These are phyloP conservation scores for Fusarium austroafricanum DNA, from an alignment of 2,329 filamentous ascomycete genomes.

Conservation along the genomic window DNA sequence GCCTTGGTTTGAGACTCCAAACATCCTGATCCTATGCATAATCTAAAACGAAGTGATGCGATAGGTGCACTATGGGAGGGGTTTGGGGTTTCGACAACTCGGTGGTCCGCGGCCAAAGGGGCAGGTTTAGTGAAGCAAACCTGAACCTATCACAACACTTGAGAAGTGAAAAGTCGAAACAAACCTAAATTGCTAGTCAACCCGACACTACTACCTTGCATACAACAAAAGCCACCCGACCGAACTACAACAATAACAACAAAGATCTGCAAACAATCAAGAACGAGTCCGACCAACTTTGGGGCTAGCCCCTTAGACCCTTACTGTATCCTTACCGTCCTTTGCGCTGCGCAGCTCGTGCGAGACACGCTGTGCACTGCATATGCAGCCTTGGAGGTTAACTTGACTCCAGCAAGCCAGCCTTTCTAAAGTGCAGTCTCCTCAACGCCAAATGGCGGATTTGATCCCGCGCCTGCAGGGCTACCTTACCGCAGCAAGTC, in stretches of 20 bases:
- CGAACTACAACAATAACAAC: background rate
- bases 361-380: slow-evolving; percentile 5
- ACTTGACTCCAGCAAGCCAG: background rate
- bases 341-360: slow-evolving; percentile 4
- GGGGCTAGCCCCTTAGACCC: slow-evolving; percentile 8
- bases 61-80: slow-evolving; percentile 11
- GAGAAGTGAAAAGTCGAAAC: slow-evolving; percentile 21
- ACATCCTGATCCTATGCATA: slow-evolving; percentile 21
- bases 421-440: background rate
- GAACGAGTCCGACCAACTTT: background rate
- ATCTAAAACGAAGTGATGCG: slow-evolving; percentile 24
- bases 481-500: slow-evolving; percentile 30
- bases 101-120: slow-evolving; percentile 3
- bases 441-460: slow-evolving; percentile 27
- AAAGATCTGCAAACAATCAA: slow-evolving; percentile 7
- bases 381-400: slow-evolving; percentile 19
- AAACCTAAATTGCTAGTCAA: background rate
- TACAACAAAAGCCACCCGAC: background rate
- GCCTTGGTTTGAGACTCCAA: slow-evolving; percentile 4
- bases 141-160: slow-evolving; percentile 25
- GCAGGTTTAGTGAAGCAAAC: slow-evolving; percentile 2
- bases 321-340: background rate
- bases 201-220: background rate
- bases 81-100: background rate
- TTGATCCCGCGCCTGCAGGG: slow-evolving; percentile 26